These are phyloP conservation scores for Lavandula angustifolia DNA, from an alignment of 257 asterid genomes.

Conservation along the genomic window DNA sequence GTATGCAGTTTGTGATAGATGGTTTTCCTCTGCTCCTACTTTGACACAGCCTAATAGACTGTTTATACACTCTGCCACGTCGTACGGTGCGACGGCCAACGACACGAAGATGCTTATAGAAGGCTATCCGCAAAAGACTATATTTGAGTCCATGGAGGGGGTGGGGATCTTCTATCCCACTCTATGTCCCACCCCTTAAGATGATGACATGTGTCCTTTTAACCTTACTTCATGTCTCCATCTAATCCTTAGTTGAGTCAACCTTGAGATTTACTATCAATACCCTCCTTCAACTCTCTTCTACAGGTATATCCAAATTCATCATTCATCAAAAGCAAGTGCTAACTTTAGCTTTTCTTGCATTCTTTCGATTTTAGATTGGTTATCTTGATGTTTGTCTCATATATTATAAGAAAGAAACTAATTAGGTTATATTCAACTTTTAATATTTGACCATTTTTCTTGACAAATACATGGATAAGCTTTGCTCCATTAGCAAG, in stretches of 20 bases:
- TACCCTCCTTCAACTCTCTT: conserved; percentile 58
- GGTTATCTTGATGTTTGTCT: background rate
- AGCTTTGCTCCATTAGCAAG: background rate
- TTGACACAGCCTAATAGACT: conserved; percentile 79
- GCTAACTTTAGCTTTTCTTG: background rate
- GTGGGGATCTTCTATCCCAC: conserved; percentile 39
- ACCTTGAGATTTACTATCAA: conserved; percentile 62
- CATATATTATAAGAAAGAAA: too few species aligned
- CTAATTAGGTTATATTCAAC: background rate
- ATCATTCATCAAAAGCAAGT: background rate
- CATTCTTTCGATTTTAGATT: background rate
- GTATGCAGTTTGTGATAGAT: conserved; percentile 74
- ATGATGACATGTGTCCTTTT: too few species aligned
- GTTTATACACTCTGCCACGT: conserved; percentile 71
- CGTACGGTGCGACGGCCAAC: conserved; percentile 57
- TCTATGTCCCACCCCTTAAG: too few species aligned
- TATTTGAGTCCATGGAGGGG: conserved; percentile 67
- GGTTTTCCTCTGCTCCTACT: conserved; percentile 66
- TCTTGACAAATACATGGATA: background rate
- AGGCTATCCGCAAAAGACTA: conserved; percentile 74
- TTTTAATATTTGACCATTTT: background rate
- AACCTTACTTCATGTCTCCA: too few species aligned
- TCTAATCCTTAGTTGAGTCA: too few species aligned
- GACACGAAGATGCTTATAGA: conserved; percentile 53
- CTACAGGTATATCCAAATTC: conserved; percentile 42